Evolutionary conservation across 768 basidiomycete species (phyloP), one percentile per base, ranked within the genome.

Genomic region (Hemileccinum impolitum): DNA sequence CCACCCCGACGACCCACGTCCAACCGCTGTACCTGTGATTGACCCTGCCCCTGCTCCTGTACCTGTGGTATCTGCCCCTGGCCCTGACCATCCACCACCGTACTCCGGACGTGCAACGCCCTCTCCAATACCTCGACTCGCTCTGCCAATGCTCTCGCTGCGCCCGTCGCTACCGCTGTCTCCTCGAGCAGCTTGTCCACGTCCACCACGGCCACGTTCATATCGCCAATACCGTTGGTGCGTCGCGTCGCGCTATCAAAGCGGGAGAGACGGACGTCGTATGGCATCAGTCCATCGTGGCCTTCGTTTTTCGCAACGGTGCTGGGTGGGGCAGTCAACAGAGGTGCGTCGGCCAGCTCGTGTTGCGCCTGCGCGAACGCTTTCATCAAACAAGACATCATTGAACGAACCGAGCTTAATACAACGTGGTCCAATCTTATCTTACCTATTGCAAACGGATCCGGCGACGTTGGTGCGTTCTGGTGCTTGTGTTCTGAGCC

Each of bases 381-480:
- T 65, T 18, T 52, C 3, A 47, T 40, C 19, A 25, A 39, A 9
- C 17, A 17, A 17, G 30, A 30, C 9, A 30, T 12, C 4, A n/a
- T n/a, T 30, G 28, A 17, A n/a, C 17, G n/a, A 26, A 11, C 18
- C 17, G 10, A n/a, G n/a, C 3, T 9, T 30, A 9, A 12, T 30
- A 30, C 28, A 30, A 25, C 0, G 4, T 12, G 25, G n/a, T 4
- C 4, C n/a, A n/a, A n/a, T n/a, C n/a, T n/a, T n/a, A 23, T 6
- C 55, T 46, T 10, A 65, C 63, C 65, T 12, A 38, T 45, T 11
- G 63, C 51, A 44, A 64, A 64, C 15, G 57, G 53, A 45, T 61
- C 62, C 6, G 45, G 51, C n/a, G 54, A 47, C 0, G 43, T 4
- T 1, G 40, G 32, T 12, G 38, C 12, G 6, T 35, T 18, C 39